A percentile compares a stretch with the other conserved stretches of the same genome.
Conservation (phyloP, 2,329 filamentous ascomycete species). For the Neofusicoccum cordaticola region DNA sequence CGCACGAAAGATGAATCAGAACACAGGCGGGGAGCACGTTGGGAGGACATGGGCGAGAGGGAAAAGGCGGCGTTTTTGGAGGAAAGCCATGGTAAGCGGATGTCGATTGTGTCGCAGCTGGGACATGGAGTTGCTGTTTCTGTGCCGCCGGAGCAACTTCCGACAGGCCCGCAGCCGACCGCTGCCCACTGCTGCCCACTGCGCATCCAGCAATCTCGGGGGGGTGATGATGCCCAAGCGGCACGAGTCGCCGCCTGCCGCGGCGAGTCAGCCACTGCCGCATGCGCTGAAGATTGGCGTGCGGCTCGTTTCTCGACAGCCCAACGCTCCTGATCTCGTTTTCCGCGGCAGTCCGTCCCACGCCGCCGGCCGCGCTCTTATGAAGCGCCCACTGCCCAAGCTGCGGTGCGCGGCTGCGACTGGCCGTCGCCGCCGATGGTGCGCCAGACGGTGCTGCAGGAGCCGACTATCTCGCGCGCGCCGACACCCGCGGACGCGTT, state of each 20-base stretch:
- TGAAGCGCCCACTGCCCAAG: background rate
- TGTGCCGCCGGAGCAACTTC: background rate
- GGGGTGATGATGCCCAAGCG: conserved; percentile 1
- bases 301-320: background rate
- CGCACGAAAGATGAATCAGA: background rate
- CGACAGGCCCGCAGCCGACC: background rate
- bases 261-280: conserved; percentile 1
- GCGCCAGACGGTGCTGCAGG: background rate
- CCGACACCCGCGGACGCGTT: background rate
- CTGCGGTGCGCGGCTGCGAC: background rate
- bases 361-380: background rate
- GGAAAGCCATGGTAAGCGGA: background rate
- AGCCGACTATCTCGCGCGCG: background rate
- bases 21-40: background rate
- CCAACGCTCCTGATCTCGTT: background rate
- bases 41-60: background rate
- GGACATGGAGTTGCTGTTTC: background rate
- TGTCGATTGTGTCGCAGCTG: background rate
- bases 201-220: background rate
- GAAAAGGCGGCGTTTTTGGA: background rate
- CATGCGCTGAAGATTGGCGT: background rate
- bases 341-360: background rate
- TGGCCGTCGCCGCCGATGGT: background rate
- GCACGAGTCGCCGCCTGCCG: background rate
- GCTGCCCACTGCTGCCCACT: background rate